Conservation (phyloP, 768 basidiomycete species). For the Psilocybe subaeruginosa region DNA sequence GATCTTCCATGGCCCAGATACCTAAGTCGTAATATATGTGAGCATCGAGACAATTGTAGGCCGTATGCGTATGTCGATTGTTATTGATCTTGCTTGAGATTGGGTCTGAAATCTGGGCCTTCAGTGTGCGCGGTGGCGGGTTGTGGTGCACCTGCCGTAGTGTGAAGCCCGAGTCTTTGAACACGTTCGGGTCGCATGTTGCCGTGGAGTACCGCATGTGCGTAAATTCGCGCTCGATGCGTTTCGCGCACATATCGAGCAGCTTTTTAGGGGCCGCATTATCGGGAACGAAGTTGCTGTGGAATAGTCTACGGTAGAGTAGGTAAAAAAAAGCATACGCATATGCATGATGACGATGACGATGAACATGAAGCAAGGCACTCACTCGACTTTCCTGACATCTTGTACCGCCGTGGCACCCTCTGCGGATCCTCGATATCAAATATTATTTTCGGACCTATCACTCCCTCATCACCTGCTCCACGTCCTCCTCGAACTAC, state of each 20-base stretch:
- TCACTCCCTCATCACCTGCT: constrained; percentile 18
- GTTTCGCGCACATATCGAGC: constrained; percentile 76
- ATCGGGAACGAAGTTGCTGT: constrained; percentile 93
- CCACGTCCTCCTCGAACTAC: constrained; percentile 40
- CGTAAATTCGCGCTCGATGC: constrained; percentile 87
- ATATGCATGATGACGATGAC: too few species aligned
- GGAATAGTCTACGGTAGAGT: constrained; percentile 60
- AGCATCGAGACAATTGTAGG: too few species aligned
- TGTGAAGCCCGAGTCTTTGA: constrained; percentile 80
- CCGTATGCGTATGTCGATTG: too few species aligned
- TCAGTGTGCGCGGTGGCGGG: constrained; percentile 74
- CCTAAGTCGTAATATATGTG: too few species aligned
- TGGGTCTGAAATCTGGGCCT: too few species aligned
- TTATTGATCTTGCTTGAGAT: too few species aligned
- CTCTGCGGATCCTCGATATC: constrained; percentile 95
- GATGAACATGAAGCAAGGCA: constrained; percentile 14
- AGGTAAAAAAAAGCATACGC: not conserved
- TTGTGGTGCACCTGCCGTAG: constrained; percentile 91
- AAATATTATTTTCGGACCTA: constrained; percentile 53
- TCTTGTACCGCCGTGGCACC: constrained; percentile 63
- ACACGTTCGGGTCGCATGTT: constrained; percentile 96
- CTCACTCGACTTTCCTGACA: too few species aligned
- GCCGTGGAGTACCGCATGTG: constrained; percentile 97
- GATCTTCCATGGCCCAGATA: too few species aligned
- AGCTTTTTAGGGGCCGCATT: constrained; percentile 90